Base-by-base conservation (phyloP, 2,329 filamentous ascomycete genomes). In the Chaetomium sp. region DNA sequence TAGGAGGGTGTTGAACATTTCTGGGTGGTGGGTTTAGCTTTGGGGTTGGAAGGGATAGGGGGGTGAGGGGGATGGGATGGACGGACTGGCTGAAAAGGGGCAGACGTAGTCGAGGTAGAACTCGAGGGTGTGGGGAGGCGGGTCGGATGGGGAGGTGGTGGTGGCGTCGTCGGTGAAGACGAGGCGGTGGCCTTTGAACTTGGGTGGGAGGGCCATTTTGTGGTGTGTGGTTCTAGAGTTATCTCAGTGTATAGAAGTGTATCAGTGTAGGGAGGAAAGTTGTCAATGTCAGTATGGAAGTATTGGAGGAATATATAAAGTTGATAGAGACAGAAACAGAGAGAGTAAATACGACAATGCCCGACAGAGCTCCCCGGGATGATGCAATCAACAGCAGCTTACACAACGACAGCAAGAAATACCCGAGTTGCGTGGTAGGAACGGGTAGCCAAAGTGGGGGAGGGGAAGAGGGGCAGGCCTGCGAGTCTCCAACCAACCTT, bases 81-180 rank as follows among this genome's bases (percentile, higher is more conserved):
- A 62, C 67, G 29, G 45, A 73, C 73, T 82, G 67, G 82, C 83
- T n/a, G 81, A 84, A 76, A 81, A 87, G 49, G 92, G 93, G 77
- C 93, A 97, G 74, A 92, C 90, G 81, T 96, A 97, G 82, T 97
- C 93, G 70, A 97, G 87, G 78, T 91, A 89, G 59, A 89, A 68
- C 75, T 89, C 87, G 57, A 89, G 75, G 0, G 85, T 88, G 79
- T 89, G 86, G 19, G 81, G 76, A 6, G 83, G 78, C 47, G 80
- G 8, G 77, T 72, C 8, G 77, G 72, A 12, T 77, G 66, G 13
- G 2, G 76, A 65, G 33, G 75, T 63, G 38, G 78, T 68, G 53
- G 72, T 68, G 19, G 76, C 70, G 13, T 77, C 63, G 60, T 77
- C 63, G 60, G 75, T 76, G 74, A 86, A 83, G 69, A 77, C 73